Evolutionary conservation across 2,329 filamentous ascomycete species (phyloP).

Genomic region (Colletotrichum viniferum): DNA sequence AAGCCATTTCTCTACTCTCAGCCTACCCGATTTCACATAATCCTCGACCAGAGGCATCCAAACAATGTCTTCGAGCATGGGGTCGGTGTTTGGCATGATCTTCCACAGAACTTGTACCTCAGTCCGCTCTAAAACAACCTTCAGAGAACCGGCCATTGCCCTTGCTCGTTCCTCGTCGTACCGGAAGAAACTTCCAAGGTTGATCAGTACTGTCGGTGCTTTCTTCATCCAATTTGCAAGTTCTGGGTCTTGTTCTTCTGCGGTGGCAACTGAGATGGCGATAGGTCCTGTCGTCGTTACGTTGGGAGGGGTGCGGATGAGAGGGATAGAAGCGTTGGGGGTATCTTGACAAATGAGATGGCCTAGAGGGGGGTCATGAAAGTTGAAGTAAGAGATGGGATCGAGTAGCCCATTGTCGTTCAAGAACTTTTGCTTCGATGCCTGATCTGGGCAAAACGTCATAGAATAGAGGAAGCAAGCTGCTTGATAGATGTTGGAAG

Average conservation of each 20-base stretch:
- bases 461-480: slow-evolving; percentile 22
- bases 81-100: not conserved
- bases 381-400: slow-evolving; percentile 24
- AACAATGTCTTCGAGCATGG: slow-evolving; percentile 20
- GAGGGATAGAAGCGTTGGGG: slow-evolving; percentile 27
- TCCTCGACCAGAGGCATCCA: slow-evolving; percentile 16
- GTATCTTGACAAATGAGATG: slow-evolving; percentile 30
- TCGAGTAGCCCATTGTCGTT: slow-evolving; percentile 25
- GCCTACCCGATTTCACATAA: slow-evolving; percentile 24
- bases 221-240: slow-evolving; percentile 25
- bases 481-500: slow-evolving; percentile 39
- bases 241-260: slow-evolving; percentile 28
- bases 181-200: slow-evolving; percentile 26
- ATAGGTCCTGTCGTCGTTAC: slow-evolving; percentile 28
- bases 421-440: not conserved
- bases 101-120: slow-evolving; percentile 39
- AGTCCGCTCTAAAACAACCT: slow-evolving; percentile 22
- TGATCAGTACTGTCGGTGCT: slow-evolving; percentile 29
- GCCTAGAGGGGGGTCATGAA: slow-evolving; percentile 22
- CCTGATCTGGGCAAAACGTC: not conserved
- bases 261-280: slow-evolving; percentile 20
- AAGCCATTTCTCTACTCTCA: slow-evolving; percentile 33
- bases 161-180: slow-evolving; percentile 26
- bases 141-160: slow-evolving; percentile 30
- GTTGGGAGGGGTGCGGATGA: slow-evolving; percentile 25